Conservation (phyloP, 768 basidiomycete genomes). For the Hypholoma sublateritium region DNA sequence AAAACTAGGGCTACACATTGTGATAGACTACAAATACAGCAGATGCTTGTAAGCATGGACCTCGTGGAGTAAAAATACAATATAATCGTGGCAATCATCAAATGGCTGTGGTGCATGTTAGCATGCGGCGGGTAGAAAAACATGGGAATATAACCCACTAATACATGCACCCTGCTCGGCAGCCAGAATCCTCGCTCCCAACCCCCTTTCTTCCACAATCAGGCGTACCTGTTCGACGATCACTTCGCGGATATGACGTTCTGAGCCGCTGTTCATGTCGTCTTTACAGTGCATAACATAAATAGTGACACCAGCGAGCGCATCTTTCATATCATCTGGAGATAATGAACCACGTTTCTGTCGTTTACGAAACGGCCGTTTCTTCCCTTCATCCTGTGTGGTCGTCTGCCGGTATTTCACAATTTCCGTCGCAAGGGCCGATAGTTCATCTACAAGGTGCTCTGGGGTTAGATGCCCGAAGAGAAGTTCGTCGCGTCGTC, state of each 20-base stretch:
- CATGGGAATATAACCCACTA: slow-evolving; percentile 45
- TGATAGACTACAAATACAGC: slow-evolving; percentile 34
- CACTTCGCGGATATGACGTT: slow-evolving; percentile 56
- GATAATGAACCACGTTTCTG: slow-evolving; percentile 38
- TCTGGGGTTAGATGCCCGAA: slow-evolving; percentile 89
- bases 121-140: background rate
- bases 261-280: slow-evolving; percentile 45
- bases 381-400: slow-evolving; percentile 20
- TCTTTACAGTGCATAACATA: slow-evolving; percentile 91
- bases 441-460: slow-evolving; percentile 75
- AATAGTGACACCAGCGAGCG: slow-evolving; percentile 61
- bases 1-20: slow-evolving; percentile 40
- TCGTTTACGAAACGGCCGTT: slow-evolving; percentile 36
- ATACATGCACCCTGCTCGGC: slow-evolving; percentile 83
- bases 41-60: slow-evolving; percentile 11
- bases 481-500: slow-evolving; percentile 62
- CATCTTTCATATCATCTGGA: slow-evolving; percentile 46
- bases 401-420: slow-evolving; percentile 37
- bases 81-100: slow-evolving; percentile 19
- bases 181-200: slow-evolving; percentile 71
- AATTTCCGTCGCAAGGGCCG: slow-evolving; percentile 67
- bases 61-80: slow-evolving; percentile 6
- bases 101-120: slow-evolving; percentile 28
- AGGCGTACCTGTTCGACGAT: slow-evolving; percentile 74
- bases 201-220: slow-evolving; percentile 55